phyloP scores from a whole-genome alignment of 2,329 filamentous ascomycete species.

The Penicillium sp. region DNA sequence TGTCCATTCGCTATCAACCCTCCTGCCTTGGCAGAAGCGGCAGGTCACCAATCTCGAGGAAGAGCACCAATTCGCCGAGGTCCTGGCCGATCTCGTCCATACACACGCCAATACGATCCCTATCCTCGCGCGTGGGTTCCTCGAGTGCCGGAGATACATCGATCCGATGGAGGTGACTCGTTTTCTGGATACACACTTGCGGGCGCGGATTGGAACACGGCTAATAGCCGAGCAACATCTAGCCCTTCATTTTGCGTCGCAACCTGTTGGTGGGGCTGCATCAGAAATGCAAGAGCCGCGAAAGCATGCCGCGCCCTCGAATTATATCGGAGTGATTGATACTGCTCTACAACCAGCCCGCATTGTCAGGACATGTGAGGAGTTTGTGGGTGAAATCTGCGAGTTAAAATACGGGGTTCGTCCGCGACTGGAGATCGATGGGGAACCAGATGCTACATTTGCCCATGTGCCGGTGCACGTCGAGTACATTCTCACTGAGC shows the following conservation, averaged over 20 bases:
- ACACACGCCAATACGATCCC: conserved; percentile 96
- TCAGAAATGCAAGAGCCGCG: conserved; percentile 18
- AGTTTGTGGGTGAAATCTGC: conserved; percentile 93
- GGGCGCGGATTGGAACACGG: conserved; percentile 90
- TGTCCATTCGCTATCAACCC: conserved; percentile 85
- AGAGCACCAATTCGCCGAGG: conserved; percentile 88
- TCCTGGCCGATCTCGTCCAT: conserved; percentile 91
- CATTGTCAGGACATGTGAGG: conserved; percentile 82
- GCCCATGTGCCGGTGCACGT: conserved; percentile 95
- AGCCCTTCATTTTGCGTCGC: conserved; percentile 77
- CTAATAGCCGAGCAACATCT: conserved; percentile 97
- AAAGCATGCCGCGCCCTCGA: conserved; percentile 45
- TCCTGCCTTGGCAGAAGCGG: conserved; percentile 80
- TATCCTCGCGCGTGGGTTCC: conserved; percentile 85
- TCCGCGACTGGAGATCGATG: conserved; percentile 79
- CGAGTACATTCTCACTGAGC: conserved; percentile 95
- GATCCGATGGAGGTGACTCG: conserved; percentile 79
- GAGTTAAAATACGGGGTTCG: conserved; percentile 93
- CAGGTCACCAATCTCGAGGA: conserved; percentile 79
- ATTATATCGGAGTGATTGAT: conserved; percentile 94
- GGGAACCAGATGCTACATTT: conserved; percentile 84
- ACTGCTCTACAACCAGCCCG: conserved; percentile 81
- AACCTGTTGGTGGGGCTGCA: conserved; percentile 68
- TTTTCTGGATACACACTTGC: conserved; percentile 92
- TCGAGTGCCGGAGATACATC: conserved; percentile 93